Base-by-base conservation (phyloP, 768 basidiomycete genomes). In the Boletus rufocinnamomeus region DNA sequence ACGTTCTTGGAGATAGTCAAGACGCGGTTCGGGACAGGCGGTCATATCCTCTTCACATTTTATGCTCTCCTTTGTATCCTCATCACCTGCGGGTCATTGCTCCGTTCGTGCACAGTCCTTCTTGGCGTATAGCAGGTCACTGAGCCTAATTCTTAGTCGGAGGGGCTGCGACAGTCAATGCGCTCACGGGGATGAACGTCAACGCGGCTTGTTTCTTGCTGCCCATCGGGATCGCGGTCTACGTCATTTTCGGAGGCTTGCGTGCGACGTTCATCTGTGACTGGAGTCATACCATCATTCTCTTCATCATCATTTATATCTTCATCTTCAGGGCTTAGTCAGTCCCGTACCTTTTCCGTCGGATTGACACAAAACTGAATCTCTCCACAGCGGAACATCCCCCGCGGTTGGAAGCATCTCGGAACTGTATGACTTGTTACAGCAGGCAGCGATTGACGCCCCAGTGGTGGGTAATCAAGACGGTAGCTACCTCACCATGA, bases 1-100 rank as follows among this genome's bases (percentile, higher is more conserved):
- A 86, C 83, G 0, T 85, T 83, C 62, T 70, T 84, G 25, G 83
- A 86, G 74, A 83, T 85, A 35, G 80, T 82, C 34, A 77, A 79
- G 57, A 73, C 71, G 1, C 76, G 81, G 14, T 83, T 80, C 52
- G 82, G 82, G 4, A 79, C 76, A 2, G 70, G 69, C 0, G n/a
- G n/a, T n/a, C n/a, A n/a, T n/a, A n/a, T n/a, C n/a, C n/a, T n/a
- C n/a, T n/a, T n/a, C n/a, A n/a, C 77, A 2, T 80, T 84, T 59
- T 84, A 82, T 61, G 81, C 69, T 1, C 79, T 84, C 57, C 66
- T 83, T 4, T 82, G 79, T 58, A 79, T 78, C 38, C 72, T 84
- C 53, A 72, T 85, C 34, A 80, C 82, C 14, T 79, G 80, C 59
- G 80, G 81, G 16, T 80, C 78, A 13, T 63, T 84, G 6, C 72